These are phyloP conservation scores for Pyricularia pennisetigena DNA, from an alignment of 2,329 filamentous ascomycete species.

Conservation along the genomic window DNA sequence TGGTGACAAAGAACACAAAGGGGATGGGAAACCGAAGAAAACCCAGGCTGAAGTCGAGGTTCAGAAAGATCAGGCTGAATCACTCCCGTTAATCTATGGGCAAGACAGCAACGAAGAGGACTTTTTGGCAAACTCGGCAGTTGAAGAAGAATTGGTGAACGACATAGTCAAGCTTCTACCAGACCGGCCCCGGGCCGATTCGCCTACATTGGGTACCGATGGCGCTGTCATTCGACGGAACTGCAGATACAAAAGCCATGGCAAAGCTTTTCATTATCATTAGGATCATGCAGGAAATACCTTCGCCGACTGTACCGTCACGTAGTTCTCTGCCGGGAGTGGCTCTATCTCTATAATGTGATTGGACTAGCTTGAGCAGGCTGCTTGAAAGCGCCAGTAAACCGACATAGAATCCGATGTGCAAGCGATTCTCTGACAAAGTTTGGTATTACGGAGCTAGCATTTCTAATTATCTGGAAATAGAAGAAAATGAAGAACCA, in stretches of 20 bases:
- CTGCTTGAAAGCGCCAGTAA: no score
- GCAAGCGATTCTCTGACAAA: neutral
- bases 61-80: neutral
- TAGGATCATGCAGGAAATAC: neutral
- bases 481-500: neutral
- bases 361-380: neutral
- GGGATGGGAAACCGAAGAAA: neutral
- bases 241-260: neutral
- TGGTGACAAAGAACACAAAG: neutral
- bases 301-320: neutral
- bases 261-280: neutral
- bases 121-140: neutral
- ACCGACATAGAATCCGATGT: neutral
- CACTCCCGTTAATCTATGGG: neutral
- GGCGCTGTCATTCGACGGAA: neutral
- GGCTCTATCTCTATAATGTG: neutral
- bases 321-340: neutral
- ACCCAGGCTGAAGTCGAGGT: neutral
- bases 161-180: neutral
- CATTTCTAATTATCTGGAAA: neutral
- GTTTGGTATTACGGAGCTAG: neutral
- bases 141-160: neutral
- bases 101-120: neutral
- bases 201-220: neutral
- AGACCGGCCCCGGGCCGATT: neutral